Evolutionary conservation across 1,284 basidiomycete species (phyloP), one percentile per base, ranked within the genome.

Genomic region (Inonotus obliquus): DNA sequence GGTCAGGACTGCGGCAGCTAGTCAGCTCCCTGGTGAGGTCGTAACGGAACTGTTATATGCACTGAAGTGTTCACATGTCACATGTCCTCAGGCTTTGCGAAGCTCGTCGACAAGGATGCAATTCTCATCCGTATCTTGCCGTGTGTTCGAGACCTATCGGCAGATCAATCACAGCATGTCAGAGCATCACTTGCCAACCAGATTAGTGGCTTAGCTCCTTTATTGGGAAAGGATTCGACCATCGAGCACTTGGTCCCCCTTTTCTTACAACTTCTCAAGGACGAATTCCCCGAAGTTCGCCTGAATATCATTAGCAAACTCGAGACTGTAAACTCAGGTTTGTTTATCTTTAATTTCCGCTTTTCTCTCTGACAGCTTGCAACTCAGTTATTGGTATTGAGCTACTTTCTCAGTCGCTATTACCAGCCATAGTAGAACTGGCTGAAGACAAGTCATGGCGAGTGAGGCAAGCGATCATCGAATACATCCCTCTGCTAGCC

Each of bases 401-500:
- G 64, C 82, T 96, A 21, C 80, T 99, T 53, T 96, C 95, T 4
- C 95, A 98, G 71, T 97, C 94, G 64, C 86, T 99, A 41, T 84
- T 99, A 23, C 97, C 97, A 7, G 97, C 97, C 37, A 99, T 99
- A 68, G 93, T 99, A 68, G 94, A 98, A 73, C 81, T 99, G 51
- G 96, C 97, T 25, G 97, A 99, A 76, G 97, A 99, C 81, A 99
- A 99, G 77, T 98, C 98, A 68, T 99, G 97, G 97, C 91, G 97
- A 55, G 97, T 99, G 47, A 90, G 97, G 68, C 97, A 99, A 77
- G 97, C 97, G 14, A 99, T 99, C 77, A 99, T 99, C 76, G 97
- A 99, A 76, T 98, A 99, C 77, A 98, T 87, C 76, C 97, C 81
- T 23, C 85, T 99, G 23, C 87, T 99, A 45, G 96, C 97, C 53